Evolutionary conservation across 2,329 filamentous ascomycete genomes (phyloP), one percentile per base, ranked within the genome.

Genomic region (Colletotrichum sojae): DNA sequence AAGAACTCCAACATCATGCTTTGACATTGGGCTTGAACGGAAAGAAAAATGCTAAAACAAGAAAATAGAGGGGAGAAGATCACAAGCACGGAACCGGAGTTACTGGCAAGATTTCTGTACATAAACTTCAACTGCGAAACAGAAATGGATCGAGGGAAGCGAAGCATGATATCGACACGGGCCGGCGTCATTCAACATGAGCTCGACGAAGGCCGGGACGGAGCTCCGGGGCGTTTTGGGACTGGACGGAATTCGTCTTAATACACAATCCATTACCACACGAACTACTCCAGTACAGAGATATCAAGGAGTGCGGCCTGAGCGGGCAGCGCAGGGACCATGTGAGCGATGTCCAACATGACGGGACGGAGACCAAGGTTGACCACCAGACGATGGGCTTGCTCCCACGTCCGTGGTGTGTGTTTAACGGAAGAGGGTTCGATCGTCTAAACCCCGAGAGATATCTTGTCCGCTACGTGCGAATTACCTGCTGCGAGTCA

Each of bases 141-240:
- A 72, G 69, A 71, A 66, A 67, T 66, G 56, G 55, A 56, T 71
- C 27, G 71, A 69, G n/a, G 64, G 53, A 51, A 66, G 68, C 65
- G 59, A 69, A 65, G 68, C 69, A 69, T 72, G 51, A 69, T 66
- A 72, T 71, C 58, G 51, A 66, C 62, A 72, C 43, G 71, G 71
- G 71, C 69, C 71, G 71, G 69, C 71, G 71, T 72, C 76, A 78
- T 78, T 79, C 76, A 77, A 79, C 78, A 78, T 79, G 78, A 76
- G 76, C 77, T 77, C 76, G 64, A 70, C 67, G 64, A 68, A 70
- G 63, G 63, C 63, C 58, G 39, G 48, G 57, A 60, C 58, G 54
- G 58, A 70, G 59, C 59, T 64, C 57, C 54, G 59, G 63, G 64
- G 68, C 68, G 65, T 70, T 66, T 43, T 49, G 8, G 39, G 25